A percentile compares a stretch with the other conserved stretches of the same genome.
Evolutionary conservation across 192 early-diverging fungal genomes (phyloP).

Genomic region (Powellomyces hirtus): DNA sequence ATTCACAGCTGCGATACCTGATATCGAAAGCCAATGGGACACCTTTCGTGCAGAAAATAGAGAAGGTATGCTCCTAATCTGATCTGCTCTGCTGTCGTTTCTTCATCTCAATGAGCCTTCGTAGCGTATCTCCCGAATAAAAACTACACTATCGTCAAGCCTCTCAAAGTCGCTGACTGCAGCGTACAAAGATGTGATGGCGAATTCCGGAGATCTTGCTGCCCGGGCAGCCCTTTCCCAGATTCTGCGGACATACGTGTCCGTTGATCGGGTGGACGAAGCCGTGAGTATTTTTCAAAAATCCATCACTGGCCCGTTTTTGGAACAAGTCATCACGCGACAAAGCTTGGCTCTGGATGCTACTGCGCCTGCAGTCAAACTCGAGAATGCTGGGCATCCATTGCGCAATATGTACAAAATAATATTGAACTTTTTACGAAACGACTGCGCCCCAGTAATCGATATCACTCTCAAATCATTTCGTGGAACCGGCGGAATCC

Average conservation of each 20-base stretch:
- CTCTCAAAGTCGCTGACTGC: slow-evolving; percentile 54
- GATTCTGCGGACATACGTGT: slow-evolving; percentile 69
- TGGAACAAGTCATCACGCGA: slow-evolving; percentile 47
- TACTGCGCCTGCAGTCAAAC: not conserved
- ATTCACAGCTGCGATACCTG: slow-evolving; percentile 79
- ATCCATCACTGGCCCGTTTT: slow-evolving; percentile 37
- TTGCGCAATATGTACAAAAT: slow-evolving; percentile 56
- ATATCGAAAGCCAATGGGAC: slow-evolving; percentile 53
- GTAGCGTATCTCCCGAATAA: slow-evolving; percentile 69
- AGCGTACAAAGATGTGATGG: slow-evolving; percentile 39
- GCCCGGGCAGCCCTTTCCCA: slow-evolving; percentile 58
- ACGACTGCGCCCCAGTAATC: slow-evolving; percentile 49
- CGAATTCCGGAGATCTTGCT: slow-evolving; percentile 23
- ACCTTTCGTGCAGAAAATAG: slow-evolving; percentile 70
- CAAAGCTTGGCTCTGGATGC: not conserved
- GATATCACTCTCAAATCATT: slow-evolving; percentile 56
- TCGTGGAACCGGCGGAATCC: slow-evolving; percentile 61
- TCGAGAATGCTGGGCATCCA: slow-evolving; percentile 25
- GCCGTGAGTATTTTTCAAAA: slow-evolving; percentile 60
- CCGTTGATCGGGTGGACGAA: slow-evolving; percentile 65
- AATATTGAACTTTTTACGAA: slow-evolving; percentile 52
- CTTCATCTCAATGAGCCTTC: too few species aligned
- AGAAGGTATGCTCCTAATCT: slow-evolving; percentile 58
- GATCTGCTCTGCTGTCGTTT: not conserved
- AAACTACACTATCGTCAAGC: slow-evolving; percentile 62